Evolutionary conservation across 2,329 filamentous ascomycete genomes (phyloP).

Genomic region (Fusarium citri): DNA sequence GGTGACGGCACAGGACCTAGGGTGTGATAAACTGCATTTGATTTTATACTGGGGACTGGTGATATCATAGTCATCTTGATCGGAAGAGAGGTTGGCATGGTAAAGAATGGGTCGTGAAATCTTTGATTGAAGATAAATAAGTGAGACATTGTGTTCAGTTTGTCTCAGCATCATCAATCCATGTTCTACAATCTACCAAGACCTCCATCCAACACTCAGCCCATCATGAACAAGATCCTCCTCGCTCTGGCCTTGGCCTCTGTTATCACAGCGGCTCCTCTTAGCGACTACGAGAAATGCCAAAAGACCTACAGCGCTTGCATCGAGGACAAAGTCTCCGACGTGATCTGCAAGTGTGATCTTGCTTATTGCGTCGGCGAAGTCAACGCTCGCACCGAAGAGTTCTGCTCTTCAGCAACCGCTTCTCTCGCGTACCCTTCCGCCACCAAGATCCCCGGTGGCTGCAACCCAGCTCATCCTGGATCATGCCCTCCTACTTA

Average conservation of each 20-base stretch:
- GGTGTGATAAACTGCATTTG: not conserved
- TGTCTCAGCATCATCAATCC: not conserved
- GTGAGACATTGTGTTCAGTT: not conserved
- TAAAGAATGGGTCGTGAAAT: not conserved
- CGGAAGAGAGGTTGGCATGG: not conserved
- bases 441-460: conserved; percentile 19
- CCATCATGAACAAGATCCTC: conserved; percentile 15
- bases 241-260: conserved; percentile 16
- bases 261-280: conserved; percentile 9
- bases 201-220: not conserved
- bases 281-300: conserved; percentile 8
- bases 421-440: conserved; percentile 10
- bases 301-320: not conserved
- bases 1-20: not conserved
- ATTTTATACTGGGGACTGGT: not conserved
- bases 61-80: not conserved
- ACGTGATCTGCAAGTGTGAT: not conserved
- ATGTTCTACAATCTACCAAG: not conserved
- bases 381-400: conserved; percentile 1
- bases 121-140: not conserved
- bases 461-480: conserved; percentile 29
- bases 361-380: not conserved
- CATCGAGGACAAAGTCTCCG: not conserved
- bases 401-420: conserved; percentile 13
- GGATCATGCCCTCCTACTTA: conserved; percentile 18